Percentiles rank a stretch among this genome's conserved stretches.
Conservation (phyloP, 2,329 filamentous ascomycete genomes). For the Paecilomyces niveus region DNA sequence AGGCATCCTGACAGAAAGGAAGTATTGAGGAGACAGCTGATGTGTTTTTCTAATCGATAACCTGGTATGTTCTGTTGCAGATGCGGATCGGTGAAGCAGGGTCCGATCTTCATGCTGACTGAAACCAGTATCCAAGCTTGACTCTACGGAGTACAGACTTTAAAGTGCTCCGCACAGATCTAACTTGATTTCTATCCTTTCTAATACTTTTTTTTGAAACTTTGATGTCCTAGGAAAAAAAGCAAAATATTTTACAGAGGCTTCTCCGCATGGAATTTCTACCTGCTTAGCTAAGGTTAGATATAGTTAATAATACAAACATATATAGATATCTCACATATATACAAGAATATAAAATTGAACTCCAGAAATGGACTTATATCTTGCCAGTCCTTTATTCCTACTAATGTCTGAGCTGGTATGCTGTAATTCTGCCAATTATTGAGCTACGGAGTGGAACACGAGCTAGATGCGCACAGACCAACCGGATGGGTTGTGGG, state of each 20-base stretch:
- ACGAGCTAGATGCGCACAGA: not conserved
- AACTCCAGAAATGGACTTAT: no score
- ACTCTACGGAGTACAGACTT: no score
- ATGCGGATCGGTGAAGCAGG: not conserved
- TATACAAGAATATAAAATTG: not conserved
- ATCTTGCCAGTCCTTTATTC: not conserved
- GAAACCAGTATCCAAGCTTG: not conserved
- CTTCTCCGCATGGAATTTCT: not conserved
- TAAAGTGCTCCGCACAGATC: not conserved
- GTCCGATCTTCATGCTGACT: not conserved
- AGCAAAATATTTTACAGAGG: no score
- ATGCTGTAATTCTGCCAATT: not conserved
- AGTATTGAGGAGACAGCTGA: not conserved
- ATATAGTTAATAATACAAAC: not conserved
- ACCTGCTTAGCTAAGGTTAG: not conserved
- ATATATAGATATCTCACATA: not conserved
- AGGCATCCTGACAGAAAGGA: not conserved
- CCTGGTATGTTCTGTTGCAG: not conserved
- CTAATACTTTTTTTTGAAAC: no score
- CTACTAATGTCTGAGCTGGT: not conserved
- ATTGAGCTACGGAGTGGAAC: not conserved
- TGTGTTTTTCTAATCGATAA: not conserved
- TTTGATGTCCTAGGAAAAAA: no score
- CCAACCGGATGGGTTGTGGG: not conserved
- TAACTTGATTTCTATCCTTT: not conserved